Percentiles rank a stretch among this genome's conserved stretches.
phyloP scores from a whole-genome alignment of 1,284 basidiomycete species.

The Naganishia liquefaciens region DNA sequence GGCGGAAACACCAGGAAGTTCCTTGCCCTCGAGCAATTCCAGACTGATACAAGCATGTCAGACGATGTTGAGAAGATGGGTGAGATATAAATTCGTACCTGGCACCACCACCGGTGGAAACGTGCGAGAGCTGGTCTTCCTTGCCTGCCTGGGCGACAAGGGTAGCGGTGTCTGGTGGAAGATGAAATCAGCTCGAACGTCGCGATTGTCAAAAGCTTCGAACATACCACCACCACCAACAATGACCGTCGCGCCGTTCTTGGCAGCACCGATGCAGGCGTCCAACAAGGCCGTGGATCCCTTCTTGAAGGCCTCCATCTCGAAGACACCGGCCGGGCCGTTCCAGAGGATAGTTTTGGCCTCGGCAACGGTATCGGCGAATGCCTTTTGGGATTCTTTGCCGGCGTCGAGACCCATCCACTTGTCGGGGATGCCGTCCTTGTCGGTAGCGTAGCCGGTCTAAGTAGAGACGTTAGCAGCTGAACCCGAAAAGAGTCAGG shows the following conservation, averaged over 20 bases:
- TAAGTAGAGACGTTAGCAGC: constrained; percentile 43
- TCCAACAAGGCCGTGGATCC: constrained; percentile 85
- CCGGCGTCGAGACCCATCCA: constrained; percentile 96
- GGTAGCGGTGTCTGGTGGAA: constrained; percentile 71
- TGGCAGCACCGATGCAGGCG: constrained; percentile 82
- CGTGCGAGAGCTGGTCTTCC: constrained; percentile 90
- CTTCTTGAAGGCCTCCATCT: constrained; percentile 85
- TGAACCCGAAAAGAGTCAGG: too few species aligned
- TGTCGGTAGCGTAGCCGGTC: constrained; percentile 75
- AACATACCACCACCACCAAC: constrained; percentile 92
- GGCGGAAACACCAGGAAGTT: constrained; percentile 79
- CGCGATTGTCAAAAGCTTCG: constrained; percentile 57
- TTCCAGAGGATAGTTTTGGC: constrained; percentile 99
- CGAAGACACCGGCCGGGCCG: constrained; percentile 96
- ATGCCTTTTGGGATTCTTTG: constrained; percentile 76
- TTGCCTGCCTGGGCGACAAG: constrained; percentile 77
- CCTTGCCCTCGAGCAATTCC: constrained; percentile 95
- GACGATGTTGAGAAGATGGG: neutral
- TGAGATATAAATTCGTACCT: constrained; percentile 42
- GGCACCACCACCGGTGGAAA: constrained; percentile 95
- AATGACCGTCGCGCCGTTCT: constrained; percentile 86
- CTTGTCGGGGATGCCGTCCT: constrained; percentile 83
- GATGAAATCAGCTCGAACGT: neutral
- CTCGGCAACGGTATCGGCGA: constrained; percentile 75
- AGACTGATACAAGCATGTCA: constrained; percentile 56